Evolutionary conservation across 148 eudicot species (phyloP).

Genomic region (Diospyros lotus): DNA sequence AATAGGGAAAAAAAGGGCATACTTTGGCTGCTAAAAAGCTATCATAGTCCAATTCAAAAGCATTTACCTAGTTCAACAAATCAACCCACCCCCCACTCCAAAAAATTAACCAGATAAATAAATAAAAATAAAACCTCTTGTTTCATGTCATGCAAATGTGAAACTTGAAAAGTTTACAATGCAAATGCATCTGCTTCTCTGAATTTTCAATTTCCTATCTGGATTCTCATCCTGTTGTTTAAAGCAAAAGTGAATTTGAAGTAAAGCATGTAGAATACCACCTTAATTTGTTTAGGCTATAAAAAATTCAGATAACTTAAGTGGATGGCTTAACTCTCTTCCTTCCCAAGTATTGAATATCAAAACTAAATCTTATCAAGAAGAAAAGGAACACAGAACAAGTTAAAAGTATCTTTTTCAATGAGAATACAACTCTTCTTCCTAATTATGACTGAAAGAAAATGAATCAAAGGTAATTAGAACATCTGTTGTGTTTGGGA

Average conservation of each 20-base stretch:
- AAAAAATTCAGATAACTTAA: not conserved
- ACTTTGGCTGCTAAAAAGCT: not conserved
- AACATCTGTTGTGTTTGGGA: no score
- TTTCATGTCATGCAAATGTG: not conserved
- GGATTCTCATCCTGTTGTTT: not conserved
- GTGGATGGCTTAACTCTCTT: no score
- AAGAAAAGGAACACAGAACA: no score
- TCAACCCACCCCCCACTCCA: not conserved
- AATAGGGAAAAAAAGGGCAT: not conserved
- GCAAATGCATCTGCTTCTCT: not conserved
- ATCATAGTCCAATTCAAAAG: not conserved
- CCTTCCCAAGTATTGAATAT: no score
- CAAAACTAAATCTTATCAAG: no score
- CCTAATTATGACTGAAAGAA: no score
- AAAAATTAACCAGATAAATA: no score
- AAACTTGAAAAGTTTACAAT: not conserved
- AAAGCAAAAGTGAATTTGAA: not conserved
- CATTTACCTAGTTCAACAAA: not conserved
- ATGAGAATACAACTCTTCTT: no score
- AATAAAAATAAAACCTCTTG: not conserved
- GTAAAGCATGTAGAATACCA: not conserved
- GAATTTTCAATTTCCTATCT: not conserved
- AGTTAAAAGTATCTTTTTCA: no score
- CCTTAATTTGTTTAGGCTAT: not conserved
- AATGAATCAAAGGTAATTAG: no score